Conservation (phyloP, 805 yeast species). For the Candida vartiovaarae region DNA sequence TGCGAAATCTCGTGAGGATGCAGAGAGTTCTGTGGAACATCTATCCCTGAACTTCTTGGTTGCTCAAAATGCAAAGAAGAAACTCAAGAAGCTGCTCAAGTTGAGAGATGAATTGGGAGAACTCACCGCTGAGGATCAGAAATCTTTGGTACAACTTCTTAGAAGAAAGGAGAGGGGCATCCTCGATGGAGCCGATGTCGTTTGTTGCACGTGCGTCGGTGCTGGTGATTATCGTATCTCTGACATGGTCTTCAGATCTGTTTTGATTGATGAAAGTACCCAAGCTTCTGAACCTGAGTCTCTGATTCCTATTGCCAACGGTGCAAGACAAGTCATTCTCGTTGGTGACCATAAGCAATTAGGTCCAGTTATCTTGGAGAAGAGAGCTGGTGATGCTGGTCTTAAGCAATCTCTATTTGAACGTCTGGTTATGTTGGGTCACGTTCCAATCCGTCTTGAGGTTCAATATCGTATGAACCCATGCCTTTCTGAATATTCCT, state of each 20-base stretch:
- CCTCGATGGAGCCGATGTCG: conserved; percentile 59
- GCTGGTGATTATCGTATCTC: conserved; percentile 72
- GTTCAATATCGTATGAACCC: conserved; percentile 98
- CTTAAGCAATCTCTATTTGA: conserved; percentile 82
- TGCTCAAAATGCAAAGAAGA: conserved; percentile 40
- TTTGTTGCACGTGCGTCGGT: conserved; percentile 89
- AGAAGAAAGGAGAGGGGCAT: conserved; percentile 42
- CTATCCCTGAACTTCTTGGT: conserved; percentile 53
- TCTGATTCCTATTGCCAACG: conserved; percentile 81
- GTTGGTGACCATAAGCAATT: conserved; percentile 96
- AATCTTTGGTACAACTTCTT: conserved; percentile 33
- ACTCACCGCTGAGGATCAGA: conserved; percentile 47
- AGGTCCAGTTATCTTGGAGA: conserved; percentile 84
- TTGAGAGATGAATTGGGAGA: conserved; percentile 65
- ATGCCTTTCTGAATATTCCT: conserved; percentile 74
- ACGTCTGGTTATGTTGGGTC: conserved; percentile 74
- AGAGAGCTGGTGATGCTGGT: conserved; percentile 81
- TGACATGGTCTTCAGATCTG: conserved; percentile 57
- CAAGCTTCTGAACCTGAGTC: conserved; percentile 93
- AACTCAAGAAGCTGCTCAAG: conserved; percentile 49
- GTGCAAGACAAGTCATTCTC: conserved; percentile 80
- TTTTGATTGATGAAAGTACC: conserved; percentile 86
- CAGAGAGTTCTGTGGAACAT: conserved; percentile 54
- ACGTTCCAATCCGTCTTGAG: conserved; percentile 76
- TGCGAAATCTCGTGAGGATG: conserved; percentile 76